Percentiles rank a stretch among this genome's conserved stretches.
Conservation (phyloP, 2,329 filamentous ascomycete genomes). For the Acephala macrosclerotiorum region DNA sequence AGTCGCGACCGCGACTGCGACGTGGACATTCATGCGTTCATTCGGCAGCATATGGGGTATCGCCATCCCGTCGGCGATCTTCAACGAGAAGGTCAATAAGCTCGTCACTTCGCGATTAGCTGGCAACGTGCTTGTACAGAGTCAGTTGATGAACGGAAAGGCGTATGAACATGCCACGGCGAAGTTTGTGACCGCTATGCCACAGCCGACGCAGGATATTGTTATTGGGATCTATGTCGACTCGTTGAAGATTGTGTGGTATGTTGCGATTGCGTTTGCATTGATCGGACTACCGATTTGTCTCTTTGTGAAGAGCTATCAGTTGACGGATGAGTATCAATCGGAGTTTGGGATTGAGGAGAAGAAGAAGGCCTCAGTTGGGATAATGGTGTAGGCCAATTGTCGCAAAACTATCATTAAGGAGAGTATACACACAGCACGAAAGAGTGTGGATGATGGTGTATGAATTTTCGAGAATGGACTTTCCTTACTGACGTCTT, state of each 20-base stretch:
- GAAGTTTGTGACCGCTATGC: slow-evolving; percentile 13
- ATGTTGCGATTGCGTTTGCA: slow-evolving; percentile 22
- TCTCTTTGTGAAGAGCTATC: slow-evolving; percentile 15
- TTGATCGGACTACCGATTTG: slow-evolving; percentile 19
- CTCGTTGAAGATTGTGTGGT: slow-evolving; percentile 21
- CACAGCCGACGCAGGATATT: not conserved
- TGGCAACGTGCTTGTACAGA: not conserved
- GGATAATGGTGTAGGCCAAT: slow-evolving; percentile 3
- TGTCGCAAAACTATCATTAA: not conserved
- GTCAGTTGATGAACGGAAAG: slow-evolving; percentile 17
- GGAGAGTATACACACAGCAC: not conserved
- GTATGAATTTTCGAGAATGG: not conserved
- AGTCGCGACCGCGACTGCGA: slow-evolving; percentile 70
- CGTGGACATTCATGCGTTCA: slow-evolving; percentile 66
- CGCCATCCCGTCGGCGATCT: slow-evolving; percentile 22
- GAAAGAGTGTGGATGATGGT: not conserved
- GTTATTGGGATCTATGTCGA: slow-evolving; percentile 24
- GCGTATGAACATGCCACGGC: slow-evolving; percentile 24
- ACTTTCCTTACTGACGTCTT: slow-evolving; percentile 5
- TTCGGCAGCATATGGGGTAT: slow-evolving; percentile 26
- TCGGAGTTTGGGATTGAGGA: slow-evolving; percentile 26
- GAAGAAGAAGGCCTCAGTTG: slow-evolving; percentile 17
- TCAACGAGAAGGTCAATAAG: slow-evolving; percentile 20
- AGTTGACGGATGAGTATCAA: slow-evolving; percentile 13
- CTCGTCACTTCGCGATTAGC: slow-evolving; percentile 6